Conservation (phyloP, 106 monocot genomes). For the Triglochin maritima region DNA sequence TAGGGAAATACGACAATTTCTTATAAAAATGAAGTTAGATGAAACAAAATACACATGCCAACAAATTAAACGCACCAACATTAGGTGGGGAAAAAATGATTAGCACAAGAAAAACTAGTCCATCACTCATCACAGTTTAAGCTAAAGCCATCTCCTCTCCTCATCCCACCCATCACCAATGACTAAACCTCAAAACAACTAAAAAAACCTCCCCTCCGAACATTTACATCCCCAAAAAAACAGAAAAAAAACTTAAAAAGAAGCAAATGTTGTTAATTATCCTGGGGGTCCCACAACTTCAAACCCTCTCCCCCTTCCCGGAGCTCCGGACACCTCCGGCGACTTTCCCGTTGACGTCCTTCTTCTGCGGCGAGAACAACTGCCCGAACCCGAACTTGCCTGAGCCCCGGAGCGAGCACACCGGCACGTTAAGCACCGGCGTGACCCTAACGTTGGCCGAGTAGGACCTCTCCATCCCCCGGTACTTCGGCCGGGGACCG, state of each 20-base stretch:
- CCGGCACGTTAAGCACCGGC: slow-evolving; percentile 53
- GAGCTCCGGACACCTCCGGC: not conserved
- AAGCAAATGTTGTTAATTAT: not conserved
- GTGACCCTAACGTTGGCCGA: slow-evolving; percentile 34
- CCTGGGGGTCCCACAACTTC: not conserved
- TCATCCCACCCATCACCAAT: not conserved
- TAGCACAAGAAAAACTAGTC: not conserved
- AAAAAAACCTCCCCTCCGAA: not conserved
- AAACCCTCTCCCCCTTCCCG: not conserved
- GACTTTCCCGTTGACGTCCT: slow-evolving; percentile 2
- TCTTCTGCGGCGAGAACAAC: slow-evolving; percentile 28
- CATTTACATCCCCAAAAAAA: not conserved
- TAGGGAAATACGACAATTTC: not conserved
- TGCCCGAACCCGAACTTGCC: slow-evolving; percentile 26
- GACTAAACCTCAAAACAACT: not conserved
- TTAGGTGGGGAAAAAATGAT: too few relatives aligned
- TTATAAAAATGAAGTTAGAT: not conserved
- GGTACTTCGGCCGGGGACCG: slow-evolving; percentile 7
- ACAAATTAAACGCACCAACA: too few relatives aligned
- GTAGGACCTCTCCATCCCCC: slow-evolving; percentile 40
- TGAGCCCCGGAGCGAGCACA: slow-evolving; percentile 27
- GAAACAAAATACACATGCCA: not conserved
- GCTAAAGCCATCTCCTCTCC: not conserved
- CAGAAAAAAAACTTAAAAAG: not conserved
- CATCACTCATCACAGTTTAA: not conserved